Evolutionary conservation across 2,329 filamentous ascomycete species (phyloP).

Genomic region (Penicillium decumbens): DNA sequence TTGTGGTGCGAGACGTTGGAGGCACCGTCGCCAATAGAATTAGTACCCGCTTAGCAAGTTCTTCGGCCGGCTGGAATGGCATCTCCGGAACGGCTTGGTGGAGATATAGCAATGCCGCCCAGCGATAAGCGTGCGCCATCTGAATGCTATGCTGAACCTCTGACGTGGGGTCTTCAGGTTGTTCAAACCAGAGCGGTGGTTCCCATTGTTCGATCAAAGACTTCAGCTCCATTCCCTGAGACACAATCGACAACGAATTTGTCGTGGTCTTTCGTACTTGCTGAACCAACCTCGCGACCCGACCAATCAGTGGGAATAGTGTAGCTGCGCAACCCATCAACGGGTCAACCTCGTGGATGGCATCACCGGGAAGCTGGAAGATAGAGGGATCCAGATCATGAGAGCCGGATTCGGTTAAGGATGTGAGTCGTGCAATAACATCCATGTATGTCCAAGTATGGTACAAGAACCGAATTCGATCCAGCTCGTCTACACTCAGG

Average conservation of each 20-base stretch:
- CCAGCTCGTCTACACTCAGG: conserved; percentile 46
- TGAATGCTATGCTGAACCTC: conserved; percentile 61
- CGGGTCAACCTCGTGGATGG: conserved; percentile 59
- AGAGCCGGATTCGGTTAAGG: conserved; percentile 55
- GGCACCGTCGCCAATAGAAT: conserved; percentile 61
- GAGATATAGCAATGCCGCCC: conserved; percentile 61
- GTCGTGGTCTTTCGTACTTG: conserved; percentile 52
- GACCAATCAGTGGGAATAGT: conserved; percentile 64
- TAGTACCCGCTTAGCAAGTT: conserved; percentile 59
- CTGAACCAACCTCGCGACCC: conserved; percentile 62
- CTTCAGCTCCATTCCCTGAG: conserved; percentile 59
- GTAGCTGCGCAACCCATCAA: conserved; percentile 65
- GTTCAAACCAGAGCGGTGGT: conserved; percentile 55
- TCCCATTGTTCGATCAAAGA: conserved; percentile 58
- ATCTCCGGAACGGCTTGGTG: conserved; percentile 66
- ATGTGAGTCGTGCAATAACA: conserved; percentile 64
- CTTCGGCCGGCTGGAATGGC: conserved; percentile 53
- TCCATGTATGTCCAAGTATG: conserved; percentile 72
- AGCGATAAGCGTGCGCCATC: conserved; percentile 64
- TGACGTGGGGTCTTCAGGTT: conserved; percentile 60
- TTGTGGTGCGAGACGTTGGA: conserved; percentile 57
- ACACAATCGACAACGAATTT: conserved; percentile 60
- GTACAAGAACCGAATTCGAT: conserved; percentile 61
- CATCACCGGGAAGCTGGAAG: conserved; percentile 42
- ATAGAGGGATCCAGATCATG: conserved; percentile 40